A percentile compares a stretch with the other conserved stretches of the same genome.
These are phyloP conservation scores for Entomortierella parvispora DNA, from an alignment of 192 early-diverging fungal genomes.

Conservation along the genomic window DNA sequence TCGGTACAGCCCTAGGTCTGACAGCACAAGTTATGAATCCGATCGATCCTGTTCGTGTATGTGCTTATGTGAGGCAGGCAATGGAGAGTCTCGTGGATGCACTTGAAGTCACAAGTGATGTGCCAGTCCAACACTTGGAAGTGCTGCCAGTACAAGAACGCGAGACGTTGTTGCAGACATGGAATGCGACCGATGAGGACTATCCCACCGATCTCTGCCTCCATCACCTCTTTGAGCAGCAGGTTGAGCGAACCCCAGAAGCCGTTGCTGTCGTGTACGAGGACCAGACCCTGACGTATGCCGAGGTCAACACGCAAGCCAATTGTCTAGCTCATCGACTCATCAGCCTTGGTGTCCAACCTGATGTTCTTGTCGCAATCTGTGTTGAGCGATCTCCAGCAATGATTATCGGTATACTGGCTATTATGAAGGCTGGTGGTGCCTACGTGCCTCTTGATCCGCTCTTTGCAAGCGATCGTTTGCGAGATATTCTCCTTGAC, in stretches of 20 bases:
- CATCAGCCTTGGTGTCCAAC: too few relatives aligned
- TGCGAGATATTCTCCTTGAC: constrained; percentile 31
- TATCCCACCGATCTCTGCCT: not conserved
- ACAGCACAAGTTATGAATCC: not conserved
- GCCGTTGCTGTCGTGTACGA: too few relatives aligned
- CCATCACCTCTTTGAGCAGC: constrained; percentile 12
- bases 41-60: not conserved
- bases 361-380: too few relatives aligned
- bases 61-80: constrained; percentile 6
- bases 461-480: too few relatives aligned
- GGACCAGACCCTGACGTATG: constrained; percentile 7
- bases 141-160: constrained; percentile 1
- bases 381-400: too few relatives aligned
- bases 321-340: constrained; percentile 7
- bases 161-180: not conserved
- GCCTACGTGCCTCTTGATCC: too few relatives aligned
- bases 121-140: not conserved
- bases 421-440: too few relatives aligned
- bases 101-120: not conserved
- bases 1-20: not conserved
- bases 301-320: constrained; percentile 4
- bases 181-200: not conserved
- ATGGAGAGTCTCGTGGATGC: constrained; percentile 3
- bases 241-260: not conserved
- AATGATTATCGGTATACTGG: too few relatives aligned